phyloP scores from a whole-genome alignment of 1,139 yeast species.

The Zygotorulaspora mrakii region DNA sequence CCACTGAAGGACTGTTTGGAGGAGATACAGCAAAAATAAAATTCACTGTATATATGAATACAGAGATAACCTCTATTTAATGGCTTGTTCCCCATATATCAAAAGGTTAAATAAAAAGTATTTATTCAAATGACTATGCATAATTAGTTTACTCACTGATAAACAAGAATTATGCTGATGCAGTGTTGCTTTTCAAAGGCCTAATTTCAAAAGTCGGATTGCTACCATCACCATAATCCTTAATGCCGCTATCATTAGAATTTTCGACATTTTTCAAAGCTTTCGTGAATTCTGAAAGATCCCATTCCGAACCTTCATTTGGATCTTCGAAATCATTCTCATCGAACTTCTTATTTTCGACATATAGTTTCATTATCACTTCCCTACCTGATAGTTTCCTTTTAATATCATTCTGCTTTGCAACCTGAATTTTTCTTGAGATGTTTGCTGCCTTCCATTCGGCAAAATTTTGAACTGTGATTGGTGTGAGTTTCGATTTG shows the following conservation, averaged over 20 bases:
- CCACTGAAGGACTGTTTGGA: constrained; percentile 28
- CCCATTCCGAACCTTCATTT: constrained; percentile 63
- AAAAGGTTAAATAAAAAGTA: not conserved
- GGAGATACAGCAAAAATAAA: constrained; percentile 8
- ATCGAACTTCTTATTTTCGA: constrained; percentile 48
- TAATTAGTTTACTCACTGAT: constrained; percentile 4
- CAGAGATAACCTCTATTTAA: constrained; percentile 1
- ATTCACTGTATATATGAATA: constrained; percentile 1
- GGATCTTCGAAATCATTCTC: constrained; percentile 47
- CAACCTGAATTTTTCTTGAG: constrained; percentile 58
- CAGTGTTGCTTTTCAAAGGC: constrained; percentile 12
- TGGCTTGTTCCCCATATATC: constrained; percentile 5
- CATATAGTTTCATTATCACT: constrained; percentile 67
- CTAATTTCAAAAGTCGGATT: constrained; percentile 38
- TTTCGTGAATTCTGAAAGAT: constrained; percentile 51
- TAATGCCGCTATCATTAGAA: constrained; percentile 32
- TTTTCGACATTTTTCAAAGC: constrained; percentile 32
- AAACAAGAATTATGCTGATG: constrained; percentile 19
- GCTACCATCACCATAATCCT: constrained; percentile 43
- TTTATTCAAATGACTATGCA: constrained; percentile 1
- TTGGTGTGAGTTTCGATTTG: constrained; percentile 74
- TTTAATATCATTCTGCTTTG: constrained; percentile 45
- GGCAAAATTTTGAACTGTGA: constrained; percentile 75
- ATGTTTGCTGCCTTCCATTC: constrained; percentile 77
- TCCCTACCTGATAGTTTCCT: constrained; percentile 72